A percentile compares a stretch with the other conserved stretches of the same genome.
Conservation (phyloP, 140 eudicot genomes). For the Flaveria floridana region DNA sequence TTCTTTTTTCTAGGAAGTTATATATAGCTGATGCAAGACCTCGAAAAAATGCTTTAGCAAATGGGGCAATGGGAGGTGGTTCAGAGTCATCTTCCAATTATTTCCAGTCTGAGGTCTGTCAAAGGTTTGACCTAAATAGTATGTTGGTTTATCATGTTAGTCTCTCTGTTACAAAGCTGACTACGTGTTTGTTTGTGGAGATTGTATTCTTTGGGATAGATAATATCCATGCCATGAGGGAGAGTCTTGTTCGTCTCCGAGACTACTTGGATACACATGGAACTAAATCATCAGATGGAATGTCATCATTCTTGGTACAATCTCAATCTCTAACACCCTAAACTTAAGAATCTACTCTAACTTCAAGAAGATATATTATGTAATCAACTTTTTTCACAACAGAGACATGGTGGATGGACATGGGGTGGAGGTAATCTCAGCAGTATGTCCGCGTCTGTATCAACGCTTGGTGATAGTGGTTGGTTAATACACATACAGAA, state of each 20-base stretch:
- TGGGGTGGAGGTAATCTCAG: constrained; percentile 99
- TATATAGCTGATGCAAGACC: constrained; percentile 99
- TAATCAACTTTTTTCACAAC: constrained; percentile 15
- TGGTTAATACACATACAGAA: constrained; percentile 95
- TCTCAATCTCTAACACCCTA: neutral
- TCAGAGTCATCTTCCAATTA: constrained; percentile 97
- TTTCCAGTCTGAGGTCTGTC: constrained; percentile 91
- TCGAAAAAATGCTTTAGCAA: constrained; percentile 93
- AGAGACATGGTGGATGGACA: constrained; percentile 96
- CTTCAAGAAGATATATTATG: constrained; percentile 10
- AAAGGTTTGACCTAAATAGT: constrained; percentile 33
- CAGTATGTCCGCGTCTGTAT: constrained; percentile 98
- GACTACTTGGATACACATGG: constrained; percentile 97
- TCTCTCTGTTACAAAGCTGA: constrained; percentile 15
- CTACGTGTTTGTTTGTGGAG: constrained; percentile 40
- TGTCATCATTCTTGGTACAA: constrained; percentile 83
- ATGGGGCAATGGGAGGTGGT: constrained; percentile 99
- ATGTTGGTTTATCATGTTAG: constrained; percentile 18
- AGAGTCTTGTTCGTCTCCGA: constrained; percentile 89
- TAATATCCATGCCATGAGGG: constrained; percentile 98
- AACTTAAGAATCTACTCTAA: neutral
- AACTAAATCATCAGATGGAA: constrained; percentile 87
- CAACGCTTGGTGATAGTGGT: constrained; percentile 98
- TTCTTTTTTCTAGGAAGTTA: constrained; percentile 62
- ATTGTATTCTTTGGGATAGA: constrained; percentile 96